These are phyloP conservation scores for Microbotryum silenes-acaulis DNA, from an alignment of 1,284 basidiomycete genomes.

Conservation along the genomic window DNA sequence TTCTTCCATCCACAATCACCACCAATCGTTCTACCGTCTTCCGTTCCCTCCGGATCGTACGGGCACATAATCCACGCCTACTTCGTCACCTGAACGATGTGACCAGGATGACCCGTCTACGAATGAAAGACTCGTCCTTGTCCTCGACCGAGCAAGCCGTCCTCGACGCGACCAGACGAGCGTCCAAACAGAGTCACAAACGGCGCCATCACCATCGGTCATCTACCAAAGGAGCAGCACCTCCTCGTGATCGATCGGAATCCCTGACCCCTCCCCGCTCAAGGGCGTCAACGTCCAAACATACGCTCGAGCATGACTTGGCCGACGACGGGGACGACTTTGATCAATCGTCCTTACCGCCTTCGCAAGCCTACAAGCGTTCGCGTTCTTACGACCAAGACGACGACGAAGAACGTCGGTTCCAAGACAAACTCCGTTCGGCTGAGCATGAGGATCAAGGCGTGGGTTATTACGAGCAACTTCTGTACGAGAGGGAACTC, in stretches of 20 bases:
- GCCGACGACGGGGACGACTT: slow-evolving; percentile 12
- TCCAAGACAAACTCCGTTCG: slow-evolving; percentile 7
- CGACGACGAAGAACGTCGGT: slow-evolving; percentile 12
- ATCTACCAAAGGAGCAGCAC: neutral
- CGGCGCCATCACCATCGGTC: neutral
- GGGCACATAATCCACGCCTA: too few relatives aligned
- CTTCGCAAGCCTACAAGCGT: slow-evolving; percentile 21
- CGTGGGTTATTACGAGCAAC: slow-evolving; percentile 17
- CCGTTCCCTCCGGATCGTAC: too few relatives aligned
- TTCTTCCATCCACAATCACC: too few relatives aligned
- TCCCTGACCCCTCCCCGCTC: slow-evolving; percentile 23
- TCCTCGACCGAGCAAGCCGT: slow-evolving; percentile 17
- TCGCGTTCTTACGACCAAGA: slow-evolving; percentile 1
- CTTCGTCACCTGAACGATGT: too few relatives aligned
- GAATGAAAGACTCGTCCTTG: slow-evolving; percentile 22
- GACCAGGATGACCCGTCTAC: slow-evolving; percentile 10
- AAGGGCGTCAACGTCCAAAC: neutral
- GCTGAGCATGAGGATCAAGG: slow-evolving; percentile 18
- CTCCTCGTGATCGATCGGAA: slow-evolving; percentile 3
- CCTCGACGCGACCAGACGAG: neutral
- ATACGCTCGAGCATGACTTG: neutral
- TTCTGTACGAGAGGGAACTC: slow-evolving; percentile 7
- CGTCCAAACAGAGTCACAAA: slow-evolving; percentile 4
- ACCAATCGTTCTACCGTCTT: too few relatives aligned
- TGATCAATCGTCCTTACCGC: slow-evolving; percentile 20